phyloP scores from a whole-genome alignment of 2,329 filamentous ascomycete species.

The Chaetomiaceae sp. region DNA sequence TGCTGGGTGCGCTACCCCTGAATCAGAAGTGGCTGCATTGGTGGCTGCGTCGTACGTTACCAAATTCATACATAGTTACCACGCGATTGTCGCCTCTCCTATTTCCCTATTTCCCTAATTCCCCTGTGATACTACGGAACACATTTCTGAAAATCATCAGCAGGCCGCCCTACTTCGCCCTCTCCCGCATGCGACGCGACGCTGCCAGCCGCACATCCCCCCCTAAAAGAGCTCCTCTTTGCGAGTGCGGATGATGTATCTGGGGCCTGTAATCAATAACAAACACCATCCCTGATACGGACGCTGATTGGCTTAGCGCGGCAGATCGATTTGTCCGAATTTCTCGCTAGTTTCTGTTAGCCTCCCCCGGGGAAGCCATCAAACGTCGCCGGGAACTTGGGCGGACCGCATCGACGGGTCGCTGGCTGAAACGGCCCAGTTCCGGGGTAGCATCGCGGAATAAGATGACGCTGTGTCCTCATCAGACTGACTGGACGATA shows the following conservation, averaged over 20 bases:
- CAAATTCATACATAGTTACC: not conserved
- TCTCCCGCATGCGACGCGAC: no score
- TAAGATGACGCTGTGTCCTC: not conserved
- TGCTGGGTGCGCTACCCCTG: not conserved
- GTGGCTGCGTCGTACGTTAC: not conserved
- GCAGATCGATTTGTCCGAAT: conserved; percentile 11
- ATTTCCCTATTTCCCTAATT: no score
- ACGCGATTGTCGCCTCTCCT: no score
- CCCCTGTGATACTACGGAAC: no score
- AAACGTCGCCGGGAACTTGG: not conserved
- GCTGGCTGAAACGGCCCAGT: conserved; percentile 17
- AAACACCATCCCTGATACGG: not conserved
- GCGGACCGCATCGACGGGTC: conserved; percentile 16
- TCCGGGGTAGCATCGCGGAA: not conserved
- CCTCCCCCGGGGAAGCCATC: conserved; percentile 3
- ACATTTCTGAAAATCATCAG: no score
- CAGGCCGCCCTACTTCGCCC: no score
- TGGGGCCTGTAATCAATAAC: no score
- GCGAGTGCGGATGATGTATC: not conserved
- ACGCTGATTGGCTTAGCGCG: not conserved
- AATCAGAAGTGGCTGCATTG: not conserved
- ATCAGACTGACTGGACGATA: not conserved
- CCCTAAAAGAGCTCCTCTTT: no score
- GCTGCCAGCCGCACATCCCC: no score
- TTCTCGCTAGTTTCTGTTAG: conserved; percentile 2